Evolutionary conservation across 441 rosid genomes (phyloP).

Genomic region (Gossypium gossypioides): DNA sequence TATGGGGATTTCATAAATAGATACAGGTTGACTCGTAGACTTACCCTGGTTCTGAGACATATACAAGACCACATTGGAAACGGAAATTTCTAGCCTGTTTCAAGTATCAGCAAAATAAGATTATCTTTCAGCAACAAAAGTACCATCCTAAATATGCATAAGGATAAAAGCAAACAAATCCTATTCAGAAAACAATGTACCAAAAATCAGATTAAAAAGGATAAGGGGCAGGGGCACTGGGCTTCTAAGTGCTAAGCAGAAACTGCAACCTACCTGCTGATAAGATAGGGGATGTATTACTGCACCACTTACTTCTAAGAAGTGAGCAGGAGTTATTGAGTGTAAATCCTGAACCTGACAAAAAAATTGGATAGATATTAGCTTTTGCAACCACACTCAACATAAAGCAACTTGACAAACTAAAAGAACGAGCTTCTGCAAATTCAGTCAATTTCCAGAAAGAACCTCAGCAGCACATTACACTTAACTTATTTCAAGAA

Average conservation of each 20-base stretch:
- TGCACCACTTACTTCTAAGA: conserved; percentile 92
- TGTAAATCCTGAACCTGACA: conserved; percentile 90
- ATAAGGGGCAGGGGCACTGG: not conserved
- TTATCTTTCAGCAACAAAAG: conserved; percentile 13
- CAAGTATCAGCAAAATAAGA: conserved; percentile 14
- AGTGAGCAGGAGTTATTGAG: conserved; percentile 71
- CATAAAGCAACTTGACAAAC: conserved; percentile 6
- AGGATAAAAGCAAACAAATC: conserved; percentile 2
- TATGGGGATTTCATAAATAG: conserved; percentile 5
- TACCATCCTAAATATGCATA: conserved; percentile 9
- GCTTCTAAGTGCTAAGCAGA: conserved; percentile 7
- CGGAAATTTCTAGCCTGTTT: conserved; percentile 93
- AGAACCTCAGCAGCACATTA: not conserved
- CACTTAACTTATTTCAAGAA: not conserved
- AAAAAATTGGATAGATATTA: conserved; percentile 11
- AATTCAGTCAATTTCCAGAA: not conserved
- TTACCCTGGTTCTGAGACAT: conserved; percentile 95
- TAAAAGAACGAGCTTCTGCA: conserved; percentile 11
- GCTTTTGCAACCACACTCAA: conserved; percentile 7
- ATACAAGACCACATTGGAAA: conserved; percentile 86
- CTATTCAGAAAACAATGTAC: not conserved
- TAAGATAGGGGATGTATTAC: conserved; percentile 89
- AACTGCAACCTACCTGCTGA: conserved; percentile 61
- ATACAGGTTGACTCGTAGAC: conserved; percentile 19
- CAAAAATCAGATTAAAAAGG: not conserved